A percentile compares a stretch with the other conserved stretches of the same genome.
These are phyloP conservation scores for Solanum corneliomulleri DNA, from an alignment of 257 asterid genomes.

Conservation along the genomic window DNA sequence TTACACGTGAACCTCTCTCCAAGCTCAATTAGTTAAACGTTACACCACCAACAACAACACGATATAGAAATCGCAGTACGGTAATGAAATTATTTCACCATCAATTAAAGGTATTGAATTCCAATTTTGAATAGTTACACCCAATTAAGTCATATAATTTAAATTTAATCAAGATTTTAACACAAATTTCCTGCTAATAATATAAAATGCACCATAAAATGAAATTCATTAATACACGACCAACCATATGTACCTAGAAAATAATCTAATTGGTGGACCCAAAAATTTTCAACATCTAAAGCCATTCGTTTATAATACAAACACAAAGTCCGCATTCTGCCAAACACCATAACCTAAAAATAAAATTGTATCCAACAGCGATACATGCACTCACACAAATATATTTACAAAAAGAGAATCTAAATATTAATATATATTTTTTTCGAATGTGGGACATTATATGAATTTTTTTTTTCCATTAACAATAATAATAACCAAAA, in stretches of 20 bases:
- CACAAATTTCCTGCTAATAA: neutral
- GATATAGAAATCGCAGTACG: no score
- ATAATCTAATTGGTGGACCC: conserved; percentile 28
- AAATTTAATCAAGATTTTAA: no score
- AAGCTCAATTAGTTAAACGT: neutral
- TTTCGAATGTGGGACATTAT: neutral
- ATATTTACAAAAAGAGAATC: neutral
- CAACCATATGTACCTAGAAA: conserved; percentile 11
- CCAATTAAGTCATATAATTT: no score
- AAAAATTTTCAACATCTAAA: neutral
- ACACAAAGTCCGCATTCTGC: neutral
- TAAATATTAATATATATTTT: conserved; percentile 1
- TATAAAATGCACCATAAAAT: neutral
- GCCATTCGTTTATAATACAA: neutral
- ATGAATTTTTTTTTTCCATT: neutral
- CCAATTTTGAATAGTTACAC: no score
- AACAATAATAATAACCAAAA: neutral
- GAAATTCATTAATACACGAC: conserved; percentile 2
- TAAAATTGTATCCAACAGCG: neutral
- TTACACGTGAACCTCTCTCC: neutral
- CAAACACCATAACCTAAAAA: neutral
- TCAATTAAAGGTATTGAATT: rapidly evolving
- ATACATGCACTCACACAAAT: conserved; percentile 3
- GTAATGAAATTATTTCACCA: no score
- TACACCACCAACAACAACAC: neutral